Percentiles rank a stretch among this genome's conserved stretches.
Evolutionary conservation across 2,329 filamentous ascomycete genomes (phyloP).

Genomic region (Tolypocladium album): DNA sequence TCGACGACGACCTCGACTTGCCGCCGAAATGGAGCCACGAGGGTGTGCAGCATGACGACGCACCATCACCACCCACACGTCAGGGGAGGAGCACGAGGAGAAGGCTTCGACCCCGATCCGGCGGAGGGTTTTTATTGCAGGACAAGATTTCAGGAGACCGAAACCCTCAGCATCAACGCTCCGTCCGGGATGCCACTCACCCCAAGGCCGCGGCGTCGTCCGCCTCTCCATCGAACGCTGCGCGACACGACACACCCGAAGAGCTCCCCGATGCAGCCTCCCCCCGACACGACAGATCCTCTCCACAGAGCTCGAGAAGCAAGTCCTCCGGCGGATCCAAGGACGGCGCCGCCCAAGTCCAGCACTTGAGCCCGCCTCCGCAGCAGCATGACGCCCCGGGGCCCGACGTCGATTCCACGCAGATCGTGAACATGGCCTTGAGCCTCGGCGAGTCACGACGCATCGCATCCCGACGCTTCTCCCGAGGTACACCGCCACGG

Average conservation of each 20-base stretch:
- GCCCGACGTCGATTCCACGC: slow-evolving; percentile 66
- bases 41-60: background rate
- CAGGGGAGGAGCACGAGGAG: slow-evolving; percentile 16
- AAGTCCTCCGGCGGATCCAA: background rate
- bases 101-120: slow-evolving; percentile 31
- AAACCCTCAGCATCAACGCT: slow-evolving; percentile 19
- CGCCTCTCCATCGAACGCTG: background rate
- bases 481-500: slow-evolving; percentile 37
- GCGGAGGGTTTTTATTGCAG: slow-evolving; percentile 40
- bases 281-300: background rate
- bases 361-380: background rate
- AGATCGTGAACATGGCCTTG: slow-evolving; percentile 88
- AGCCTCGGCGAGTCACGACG: slow-evolving; percentile 75
- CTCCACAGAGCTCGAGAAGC: background rate
- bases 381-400: slow-evolving; percentile 3
- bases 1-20: background rate
- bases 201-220: slow-evolving; percentile 9
- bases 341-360: background rate
- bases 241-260: background rate
- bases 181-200: slow-evolving; percentile 12
- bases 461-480: slow-evolving; percentile 48
- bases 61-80: slow-evolving; percentile 9
- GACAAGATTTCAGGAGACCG: slow-evolving; percentile 26
- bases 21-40: background rate
- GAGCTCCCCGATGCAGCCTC: background rate